Conservation (phyloP, 192 early-diverging fungal genomes). For the Linderina pennispora region DNA sequence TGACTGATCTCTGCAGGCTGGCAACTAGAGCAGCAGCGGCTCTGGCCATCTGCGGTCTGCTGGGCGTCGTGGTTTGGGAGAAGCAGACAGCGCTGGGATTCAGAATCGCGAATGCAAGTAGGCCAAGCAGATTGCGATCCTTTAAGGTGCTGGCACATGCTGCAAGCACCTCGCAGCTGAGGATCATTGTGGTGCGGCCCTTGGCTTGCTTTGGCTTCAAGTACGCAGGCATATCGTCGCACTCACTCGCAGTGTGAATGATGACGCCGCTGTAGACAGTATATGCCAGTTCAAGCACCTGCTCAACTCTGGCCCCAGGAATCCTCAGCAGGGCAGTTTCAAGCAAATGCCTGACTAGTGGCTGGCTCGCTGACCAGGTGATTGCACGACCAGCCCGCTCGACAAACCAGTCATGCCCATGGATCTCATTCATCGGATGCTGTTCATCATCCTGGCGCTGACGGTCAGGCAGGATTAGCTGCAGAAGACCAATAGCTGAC, state of each 20-base stretch:
- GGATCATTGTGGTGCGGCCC: conserved; percentile 11
- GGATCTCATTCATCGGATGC: conserved; percentile 7
- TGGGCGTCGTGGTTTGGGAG: no score
- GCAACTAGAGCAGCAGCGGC: conserved; percentile 2
- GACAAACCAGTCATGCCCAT: conserved; percentile 1
- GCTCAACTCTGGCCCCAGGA: background rate
- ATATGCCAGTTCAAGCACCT: conserved; percentile 16
- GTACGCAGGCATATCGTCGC: conserved; percentile 3
- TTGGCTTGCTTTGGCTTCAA: conserved; percentile 4
- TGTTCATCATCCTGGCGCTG: background rate
- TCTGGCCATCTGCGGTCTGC: no score
- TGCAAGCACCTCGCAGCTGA: conserved; percentile 17
- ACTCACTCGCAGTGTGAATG: conserved; percentile 1
- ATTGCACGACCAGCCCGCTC: background rate
- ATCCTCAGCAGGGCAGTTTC: conserved; percentile 17
- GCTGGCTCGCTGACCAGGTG: conserved; percentile 15
- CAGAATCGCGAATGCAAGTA: conserved; percentile 7
- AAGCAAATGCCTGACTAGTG: conserved; percentile 21
- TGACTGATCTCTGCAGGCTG: conserved; percentile 6
- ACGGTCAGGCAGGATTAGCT: conserved; percentile 15
- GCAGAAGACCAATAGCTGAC: conserved; percentile 1
- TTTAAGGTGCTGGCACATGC: conserved; percentile 13
- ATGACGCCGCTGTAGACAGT: conserved; percentile 19
- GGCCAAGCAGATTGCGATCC: background rate
- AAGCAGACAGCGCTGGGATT: no score